Conservation (phyloP, 129 eudicot species). For the Rutidosis leptorrhynchoides region DNA sequence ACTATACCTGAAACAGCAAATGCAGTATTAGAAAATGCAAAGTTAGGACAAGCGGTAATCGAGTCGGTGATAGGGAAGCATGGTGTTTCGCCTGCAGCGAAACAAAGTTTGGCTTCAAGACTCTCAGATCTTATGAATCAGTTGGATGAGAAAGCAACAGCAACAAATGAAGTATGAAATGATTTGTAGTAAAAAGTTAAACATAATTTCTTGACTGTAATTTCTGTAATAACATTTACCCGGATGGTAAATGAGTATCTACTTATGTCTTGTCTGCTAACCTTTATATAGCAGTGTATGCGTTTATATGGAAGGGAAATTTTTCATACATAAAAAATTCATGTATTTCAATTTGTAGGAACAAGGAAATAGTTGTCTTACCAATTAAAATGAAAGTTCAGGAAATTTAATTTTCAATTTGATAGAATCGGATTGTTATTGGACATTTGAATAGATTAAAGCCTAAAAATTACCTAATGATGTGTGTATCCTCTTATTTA, state of each 20-base stretch:
- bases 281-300: neutral
- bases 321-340: neutral
- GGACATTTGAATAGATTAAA: neutral
- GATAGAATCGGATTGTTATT: neutral
- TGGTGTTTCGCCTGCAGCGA: constrained; percentile 89
- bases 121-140: constrained; percentile 49
- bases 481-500: neutral
- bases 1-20: constrained; percentile 49
- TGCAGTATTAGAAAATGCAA: constrained; percentile 52
- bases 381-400: neutral
- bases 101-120: constrained; percentile 68
- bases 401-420: neutral
- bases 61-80: constrained; percentile 80
- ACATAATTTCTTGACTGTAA: neutral
- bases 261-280: neutral
- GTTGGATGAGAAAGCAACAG: constrained; percentile 18
- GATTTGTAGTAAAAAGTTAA: neutral
- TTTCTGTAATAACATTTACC: neutral
- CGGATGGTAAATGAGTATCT: neutral
- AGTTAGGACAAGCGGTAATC: constrained; percentile 60
- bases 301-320: neutral
- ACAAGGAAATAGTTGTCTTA: no score
- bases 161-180: neutral
- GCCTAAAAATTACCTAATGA: neutral
- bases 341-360: no score